A percentile compares a stretch with the other conserved stretches of the same genome.
Conservation (phyloP, 352 stramenopile genomes). For the Phytophthora podocarpi region DNA sequence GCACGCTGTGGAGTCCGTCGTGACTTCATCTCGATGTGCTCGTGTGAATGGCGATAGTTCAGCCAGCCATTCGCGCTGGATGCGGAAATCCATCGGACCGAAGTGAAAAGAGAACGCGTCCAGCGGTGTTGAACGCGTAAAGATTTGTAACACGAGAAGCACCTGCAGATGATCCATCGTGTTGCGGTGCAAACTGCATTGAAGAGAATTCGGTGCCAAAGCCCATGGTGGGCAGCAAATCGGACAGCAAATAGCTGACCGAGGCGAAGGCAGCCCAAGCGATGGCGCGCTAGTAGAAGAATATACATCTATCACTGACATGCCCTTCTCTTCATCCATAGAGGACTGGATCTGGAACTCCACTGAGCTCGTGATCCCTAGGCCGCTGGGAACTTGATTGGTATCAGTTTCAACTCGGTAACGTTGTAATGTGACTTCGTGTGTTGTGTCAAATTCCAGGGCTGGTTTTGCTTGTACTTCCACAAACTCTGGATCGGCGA, state of each 20-base stretch:
- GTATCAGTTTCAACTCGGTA: neutral
- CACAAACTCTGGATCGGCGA: neutral
- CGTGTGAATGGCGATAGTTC: neutral
- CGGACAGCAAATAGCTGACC: neutral
- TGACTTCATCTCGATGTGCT: neutral
- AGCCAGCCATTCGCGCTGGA: conserved; percentile 13
- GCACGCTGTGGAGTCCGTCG: neutral
- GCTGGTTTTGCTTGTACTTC: neutral
- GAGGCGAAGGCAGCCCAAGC: neutral
- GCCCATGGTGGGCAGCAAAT: conserved; percentile 7
- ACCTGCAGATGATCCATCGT: conserved; percentile 7
- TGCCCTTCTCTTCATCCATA: neutral
- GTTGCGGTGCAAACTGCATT: neutral
- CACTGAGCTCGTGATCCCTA: neutral
- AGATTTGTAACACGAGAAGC: conserved; percentile 9
- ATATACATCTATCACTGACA: neutral
- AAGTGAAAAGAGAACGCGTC: conserved; percentile 18
- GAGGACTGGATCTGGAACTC: neutral
- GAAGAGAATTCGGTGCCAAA: neutral
- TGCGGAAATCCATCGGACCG: conserved; percentile 8
- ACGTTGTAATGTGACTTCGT: too few species aligned
- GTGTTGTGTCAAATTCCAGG: too few species aligned
- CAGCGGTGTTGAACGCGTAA: conserved; percentile 10
- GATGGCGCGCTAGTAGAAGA: neutral
- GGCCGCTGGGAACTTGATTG: neutral